These are phyloP conservation scores for Vachellia pachyceras DNA, from an alignment of 306 rosid species.

Conservation along the genomic window DNA sequence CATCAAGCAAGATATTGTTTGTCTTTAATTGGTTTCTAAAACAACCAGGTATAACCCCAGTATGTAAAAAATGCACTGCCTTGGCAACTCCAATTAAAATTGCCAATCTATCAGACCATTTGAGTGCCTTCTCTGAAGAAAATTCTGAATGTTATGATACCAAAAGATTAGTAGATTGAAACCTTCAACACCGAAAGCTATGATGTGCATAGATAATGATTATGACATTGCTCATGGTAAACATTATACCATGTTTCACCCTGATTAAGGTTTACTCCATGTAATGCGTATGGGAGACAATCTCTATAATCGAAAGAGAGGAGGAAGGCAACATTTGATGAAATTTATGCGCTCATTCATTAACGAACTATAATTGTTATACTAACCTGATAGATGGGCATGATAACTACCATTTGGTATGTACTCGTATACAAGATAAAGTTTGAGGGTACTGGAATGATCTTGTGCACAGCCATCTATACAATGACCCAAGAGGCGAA, in stretches of 20 bases:
- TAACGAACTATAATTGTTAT: not conserved
- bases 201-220: not conserved
- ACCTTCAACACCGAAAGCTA: slow-evolving; percentile 20
- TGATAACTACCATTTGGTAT: slow-evolving; percentile 66
- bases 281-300: not conserved
- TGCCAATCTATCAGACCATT: slow-evolving; percentile 86
- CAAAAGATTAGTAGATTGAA: slow-evolving; percentile 37
- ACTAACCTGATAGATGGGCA: slow-evolving; percentile 67
- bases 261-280: not conserved
- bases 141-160: slow-evolving; percentile 51
- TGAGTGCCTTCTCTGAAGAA: slow-evolving; percentile 62
- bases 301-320: not conserved
- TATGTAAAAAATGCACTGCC: slow-evolving; percentile 86
- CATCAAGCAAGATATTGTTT: slow-evolving; percentile 75
- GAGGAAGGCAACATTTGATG: not conserved
- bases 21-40: slow-evolving; percentile 71
- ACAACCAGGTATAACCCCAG: slow-evolving; percentile 81
- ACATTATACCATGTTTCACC: not conserved
- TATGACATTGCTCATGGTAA: not conserved
- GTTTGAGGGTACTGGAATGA: slow-evolving; percentile 52
- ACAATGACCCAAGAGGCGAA: slow-evolving; percentile 82
- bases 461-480: slow-evolving; percentile 64
- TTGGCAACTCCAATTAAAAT: slow-evolving; percentile 85
- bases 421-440: slow-evolving; percentile 75
- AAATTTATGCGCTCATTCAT: slow-evolving; percentile 5